Conservation (phyloP, 768 basidiomycete species). For the Fibroporia radiculosa region DNA sequence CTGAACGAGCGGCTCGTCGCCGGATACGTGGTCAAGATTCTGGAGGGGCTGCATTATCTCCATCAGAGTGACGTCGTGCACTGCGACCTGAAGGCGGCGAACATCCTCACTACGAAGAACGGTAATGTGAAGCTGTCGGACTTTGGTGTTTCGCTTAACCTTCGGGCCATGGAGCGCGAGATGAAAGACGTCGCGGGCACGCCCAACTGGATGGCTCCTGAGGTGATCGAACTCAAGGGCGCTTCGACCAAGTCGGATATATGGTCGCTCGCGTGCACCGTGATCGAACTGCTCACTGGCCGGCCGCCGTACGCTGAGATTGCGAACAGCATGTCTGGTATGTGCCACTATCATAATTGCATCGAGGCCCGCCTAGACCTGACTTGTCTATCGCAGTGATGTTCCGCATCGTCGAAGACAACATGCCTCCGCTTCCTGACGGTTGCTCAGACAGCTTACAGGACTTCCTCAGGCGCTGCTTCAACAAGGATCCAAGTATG, state of each 20-base stretch:
- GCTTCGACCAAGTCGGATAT: conserved; percentile 92
- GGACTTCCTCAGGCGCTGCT: conserved; percentile 83
- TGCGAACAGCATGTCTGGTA: conserved; percentile 84
- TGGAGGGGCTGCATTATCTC: conserved; percentile 92
- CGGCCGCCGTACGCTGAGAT: conserved; percentile 89
- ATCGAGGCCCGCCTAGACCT: conserved; percentile 1
- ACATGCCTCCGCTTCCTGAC: conserved; percentile 79
- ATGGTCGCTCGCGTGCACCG: conserved; percentile 92
- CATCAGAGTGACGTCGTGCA: conserved; percentile 89
- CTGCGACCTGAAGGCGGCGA: conserved; percentile 97
- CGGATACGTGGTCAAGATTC: conserved; percentile 90
- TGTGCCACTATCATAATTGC: too few species aligned
- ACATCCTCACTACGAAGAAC: conserved; percentile 97
- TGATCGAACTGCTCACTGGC: conserved; percentile 90
- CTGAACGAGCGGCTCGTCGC: conserved; percentile 90
- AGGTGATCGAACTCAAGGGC: conserved; percentile 92
- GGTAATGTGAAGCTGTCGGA: conserved; percentile 97
- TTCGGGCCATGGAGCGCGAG: conserved; percentile 82
- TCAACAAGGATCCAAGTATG: conserved; percentile 76
- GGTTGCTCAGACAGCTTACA: conserved; percentile 66
- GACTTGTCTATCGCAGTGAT: conserved; percentile 52
- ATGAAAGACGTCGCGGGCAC: conserved; percentile 88
- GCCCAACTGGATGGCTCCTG: conserved; percentile 99
- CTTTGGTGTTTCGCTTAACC: conserved; percentile 94
- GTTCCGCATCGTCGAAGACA: conserved; percentile 96